Conservation (phyloP, 2,329 filamentous ascomycete genomes). For the Aplosporella prunicola region DNA sequence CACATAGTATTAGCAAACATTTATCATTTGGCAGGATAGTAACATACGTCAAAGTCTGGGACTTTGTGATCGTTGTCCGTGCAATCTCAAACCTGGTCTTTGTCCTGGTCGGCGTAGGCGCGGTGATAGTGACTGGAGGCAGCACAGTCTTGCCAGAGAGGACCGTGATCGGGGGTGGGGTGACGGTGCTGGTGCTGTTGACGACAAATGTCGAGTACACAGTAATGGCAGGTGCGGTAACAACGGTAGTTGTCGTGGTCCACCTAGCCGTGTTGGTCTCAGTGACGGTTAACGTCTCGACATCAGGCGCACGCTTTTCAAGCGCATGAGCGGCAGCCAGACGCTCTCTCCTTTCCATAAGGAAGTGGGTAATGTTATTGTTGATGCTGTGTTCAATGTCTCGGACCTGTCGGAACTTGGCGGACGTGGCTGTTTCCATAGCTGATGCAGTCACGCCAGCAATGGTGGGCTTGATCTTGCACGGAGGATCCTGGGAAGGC, state of each 20-base stretch:
- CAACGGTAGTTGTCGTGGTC: constrained; percentile 16
- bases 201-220: constrained; percentile 8
- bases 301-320: constrained; percentile 27
- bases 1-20: constrained; percentile 4
- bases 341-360: constrained; percentile 19
- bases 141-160: constrained; percentile 15
- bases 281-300: constrained; percentile 24
- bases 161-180: constrained; percentile 18
- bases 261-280: constrained; percentile 22
- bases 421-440: constrained; percentile 9
- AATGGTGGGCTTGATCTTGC: constrained; percentile 21
- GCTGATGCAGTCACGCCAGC: constrained; percentile 11
- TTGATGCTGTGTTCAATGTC: constrained; percentile 9
- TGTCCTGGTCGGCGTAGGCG: constrained; percentile 19
- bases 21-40: not conserved
- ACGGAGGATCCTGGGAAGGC: constrained; percentile 17
- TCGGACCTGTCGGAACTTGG: constrained; percentile 18
- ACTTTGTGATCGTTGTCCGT: constrained; percentile 15
- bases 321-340: constrained; percentile 13
- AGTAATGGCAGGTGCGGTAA: constrained; percentile 16
- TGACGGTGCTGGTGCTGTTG: constrained; percentile 14
- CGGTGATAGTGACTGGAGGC: constrained; percentile 17
- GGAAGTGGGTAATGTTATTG: constrained; percentile 12
- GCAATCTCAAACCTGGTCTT: constrained; percentile 16
- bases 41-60: constrained; percentile 15